phyloP scores from a whole-genome alignment of 2,329 filamentous ascomycete species.

The Monosporascus sp. region DNA sequence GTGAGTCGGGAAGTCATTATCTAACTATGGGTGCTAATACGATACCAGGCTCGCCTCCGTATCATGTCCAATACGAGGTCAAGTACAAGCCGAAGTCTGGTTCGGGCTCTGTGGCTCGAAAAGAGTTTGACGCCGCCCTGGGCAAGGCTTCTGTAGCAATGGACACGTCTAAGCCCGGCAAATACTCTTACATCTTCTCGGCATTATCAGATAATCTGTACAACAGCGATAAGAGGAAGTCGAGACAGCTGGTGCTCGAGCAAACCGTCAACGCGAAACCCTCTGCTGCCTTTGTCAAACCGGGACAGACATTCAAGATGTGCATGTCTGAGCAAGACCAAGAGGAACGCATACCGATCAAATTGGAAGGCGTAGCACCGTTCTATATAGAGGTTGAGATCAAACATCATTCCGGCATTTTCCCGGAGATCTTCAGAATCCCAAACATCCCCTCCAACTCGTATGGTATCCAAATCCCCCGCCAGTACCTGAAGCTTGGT shows the following conservation, averaged over 20 bases:
- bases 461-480: constrained; percentile 79
- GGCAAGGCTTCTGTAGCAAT: constrained; percentile 74
- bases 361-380: constrained; percentile 75
- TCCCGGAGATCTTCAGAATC: constrained; percentile 76
- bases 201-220: constrained; percentile 84
- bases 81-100: constrained; percentile 66
- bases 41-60: constrained; percentile 66
- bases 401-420: constrained; percentile 78
- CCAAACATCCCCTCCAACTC: constrained; percentile 70
- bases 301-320: constrained; percentile 92
- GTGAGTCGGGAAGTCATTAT: constrained; percentile 40
- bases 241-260: constrained; percentile 63
- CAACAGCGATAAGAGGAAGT: constrained; percentile 62
- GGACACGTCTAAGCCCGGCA: constrained; percentile 78
- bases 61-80: constrained; percentile 76
- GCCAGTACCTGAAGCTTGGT: constrained; percentile 79
- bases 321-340: constrained; percentile 79
- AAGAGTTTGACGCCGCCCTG: constrained; percentile 71
- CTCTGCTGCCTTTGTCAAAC: constrained; percentile 73
- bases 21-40: constrained; percentile 25
- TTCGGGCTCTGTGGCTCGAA: constrained; percentile 59
- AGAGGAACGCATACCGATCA: constrained; percentile 85
- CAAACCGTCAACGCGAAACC: constrained; percentile 85
- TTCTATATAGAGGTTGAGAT: constrained; percentile 91
- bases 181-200: constrained; percentile 81